These are phyloP conservation scores for Penicillium sp. DNA, from an alignment of 2,329 filamentous ascomycete species.

Conservation along the genomic window DNA sequence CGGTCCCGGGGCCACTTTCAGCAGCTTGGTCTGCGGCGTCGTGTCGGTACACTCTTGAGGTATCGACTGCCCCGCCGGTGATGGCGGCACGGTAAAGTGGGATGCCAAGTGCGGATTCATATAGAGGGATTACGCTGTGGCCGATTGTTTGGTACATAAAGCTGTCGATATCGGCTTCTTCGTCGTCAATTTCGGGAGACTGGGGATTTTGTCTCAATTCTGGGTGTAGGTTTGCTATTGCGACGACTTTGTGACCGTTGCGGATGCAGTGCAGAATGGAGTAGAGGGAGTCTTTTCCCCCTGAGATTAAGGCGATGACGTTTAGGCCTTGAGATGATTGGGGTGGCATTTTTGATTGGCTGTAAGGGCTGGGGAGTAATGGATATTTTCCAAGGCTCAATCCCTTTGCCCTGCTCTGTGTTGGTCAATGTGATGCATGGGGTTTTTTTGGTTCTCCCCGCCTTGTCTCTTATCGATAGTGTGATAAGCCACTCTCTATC, in stretches of 20 bases:
- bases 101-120: slow-evolving; percentile 72
- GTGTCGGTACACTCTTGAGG: slow-evolving; percentile 67
- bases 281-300: slow-evolving; percentile 96
- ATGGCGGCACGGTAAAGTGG: slow-evolving; percentile 84
- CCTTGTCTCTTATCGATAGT: background rate
- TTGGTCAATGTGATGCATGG: background rate
- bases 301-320: slow-evolving; percentile 90
- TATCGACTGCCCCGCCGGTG: slow-evolving; percentile 67
- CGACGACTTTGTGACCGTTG: slow-evolving; percentile 81
- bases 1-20: background rate
- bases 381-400: background rate
- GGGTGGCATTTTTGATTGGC: slow-evolving; percentile 37
- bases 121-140: slow-evolving; percentile 81
- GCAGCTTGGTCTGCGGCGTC: slow-evolving; percentile 17
- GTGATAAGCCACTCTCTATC: background rate
- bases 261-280: slow-evolving; percentile 85
- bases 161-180: slow-evolving; percentile 74
- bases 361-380: background rate
- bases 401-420: background rate
- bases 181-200: slow-evolving; percentile 13
- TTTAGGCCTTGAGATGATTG: slow-evolving; percentile 47
- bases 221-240: slow-evolving; percentile 85
- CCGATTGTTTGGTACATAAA: slow-evolving; percentile 99
- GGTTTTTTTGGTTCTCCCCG: slow-evolving; percentile 2
- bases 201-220: slow-evolving; percentile 19